Evolutionary conservation across 305 asterid species (phyloP), one percentile per base, ranked within the genome.

Genomic region (Fraxinus baroniana): DNA sequence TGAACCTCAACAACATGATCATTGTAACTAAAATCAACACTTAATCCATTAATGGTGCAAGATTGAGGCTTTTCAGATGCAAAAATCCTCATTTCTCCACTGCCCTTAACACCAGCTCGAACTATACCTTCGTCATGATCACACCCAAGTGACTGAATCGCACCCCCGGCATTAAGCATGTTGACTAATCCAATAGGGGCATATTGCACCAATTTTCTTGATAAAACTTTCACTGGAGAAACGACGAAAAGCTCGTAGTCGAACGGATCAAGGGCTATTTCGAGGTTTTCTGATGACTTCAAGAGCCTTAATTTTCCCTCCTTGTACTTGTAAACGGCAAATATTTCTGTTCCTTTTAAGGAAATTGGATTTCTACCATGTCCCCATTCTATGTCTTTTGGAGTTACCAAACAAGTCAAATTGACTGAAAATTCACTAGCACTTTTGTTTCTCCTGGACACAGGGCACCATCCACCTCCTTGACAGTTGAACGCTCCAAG

Each of bases 161-260:
- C 82, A 75, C 86, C 85, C n/a, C 86, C 86, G n/a, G 84, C 68
- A 24, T 85, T 85, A 70, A 82, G 85, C 88, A 85, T 85, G 44
- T 82, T 82, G 52, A 80, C 86, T 20, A 82, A 64, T 24, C 82
- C 85, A 39, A 85, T 66, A 7, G 84, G 82, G 8, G 86, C 84
- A 80, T 82, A 82, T 76, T 82, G 83, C 49, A 76, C 82, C 28
- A n/a, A 26, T 26, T 80, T 80, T 28, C 73, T 37, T 33, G 76
- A 3, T 4, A 82, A 52, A 18, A 37, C 44, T 3, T 71, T 62
- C 20, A 74, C 68, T 24, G 80, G 80, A 26, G 68, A 44, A 39
- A 80, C 64, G 0, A 33, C 68, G 12, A 77, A 7, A 17, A 83
- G 81, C 84, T 84, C 81, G 13, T 64, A 79, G 30, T 75, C 75